These are phyloP conservation scores for Eimeria mitis DNA, from an alignment of 169 alveolate genomes.

Conservation along the genomic window DNA sequence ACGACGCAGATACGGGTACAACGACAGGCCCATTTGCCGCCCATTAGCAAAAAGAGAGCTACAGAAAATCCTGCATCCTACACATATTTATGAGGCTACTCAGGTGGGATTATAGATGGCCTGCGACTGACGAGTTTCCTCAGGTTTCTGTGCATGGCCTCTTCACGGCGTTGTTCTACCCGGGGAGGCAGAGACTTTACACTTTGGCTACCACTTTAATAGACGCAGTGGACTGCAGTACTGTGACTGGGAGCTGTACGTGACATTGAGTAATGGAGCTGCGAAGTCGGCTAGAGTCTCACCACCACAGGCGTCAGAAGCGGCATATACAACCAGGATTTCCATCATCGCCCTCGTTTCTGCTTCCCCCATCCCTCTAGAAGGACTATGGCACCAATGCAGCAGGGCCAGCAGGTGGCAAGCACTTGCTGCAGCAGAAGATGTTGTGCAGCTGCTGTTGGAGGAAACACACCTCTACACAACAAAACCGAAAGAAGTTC, in stretches of 20 bases:
- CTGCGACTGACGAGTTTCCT: not conserved
- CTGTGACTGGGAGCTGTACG: slow-evolving; percentile 37
- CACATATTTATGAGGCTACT: not conserved
- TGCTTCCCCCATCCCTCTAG: slow-evolving; percentile 26
- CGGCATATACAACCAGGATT: slow-evolving; percentile 6
- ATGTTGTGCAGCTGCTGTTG: slow-evolving; percentile 39
- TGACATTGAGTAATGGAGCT: not conserved
- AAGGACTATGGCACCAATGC: slow-evolving; percentile 44
- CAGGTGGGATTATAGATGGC: not conserved
- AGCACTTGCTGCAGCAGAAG: slow-evolving; percentile 38
- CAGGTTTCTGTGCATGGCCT: slow-evolving; percentile 74
- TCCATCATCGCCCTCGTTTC: slow-evolving; percentile 41
- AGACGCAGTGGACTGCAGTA: slow-evolving; percentile 27
- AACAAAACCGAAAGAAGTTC: slow-evolving; percentile 13
- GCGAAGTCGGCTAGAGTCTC: not conserved
- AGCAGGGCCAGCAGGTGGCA: slow-evolving; percentile 7
- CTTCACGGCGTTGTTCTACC: slow-evolving; percentile 62
- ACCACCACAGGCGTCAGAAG: not conserved
- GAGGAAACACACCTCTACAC: not conserved
- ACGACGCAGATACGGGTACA: not conserved
- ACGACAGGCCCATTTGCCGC: not conserved
- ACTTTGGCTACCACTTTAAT: slow-evolving; percentile 37
- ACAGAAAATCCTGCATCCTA: not conserved
- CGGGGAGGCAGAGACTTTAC: slow-evolving; percentile 16
- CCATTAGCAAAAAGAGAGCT: not conserved